Conservation (phyloP, 2,329 filamentous ascomycete species). For the Trichoderma brevicompactum region DNA sequence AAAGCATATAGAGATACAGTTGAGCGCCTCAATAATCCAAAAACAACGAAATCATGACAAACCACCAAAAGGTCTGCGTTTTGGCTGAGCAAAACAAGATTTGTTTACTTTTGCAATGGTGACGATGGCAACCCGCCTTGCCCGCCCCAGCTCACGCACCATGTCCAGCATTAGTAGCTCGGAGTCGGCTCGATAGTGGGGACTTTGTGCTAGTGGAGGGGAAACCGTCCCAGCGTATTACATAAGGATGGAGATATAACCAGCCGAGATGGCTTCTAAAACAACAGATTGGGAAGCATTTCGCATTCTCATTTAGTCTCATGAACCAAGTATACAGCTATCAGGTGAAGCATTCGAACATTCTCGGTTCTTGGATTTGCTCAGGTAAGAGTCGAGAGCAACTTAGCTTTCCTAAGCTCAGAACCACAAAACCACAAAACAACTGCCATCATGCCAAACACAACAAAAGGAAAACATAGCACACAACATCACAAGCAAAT, state of each 20-base stretch:
- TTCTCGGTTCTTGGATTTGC: not conserved
- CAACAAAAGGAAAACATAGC: not conserved
- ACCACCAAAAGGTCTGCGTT: not conserved
- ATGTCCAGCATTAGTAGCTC: not conserved
- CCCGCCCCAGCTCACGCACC: not conserved
- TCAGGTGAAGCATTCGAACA: not conserved
- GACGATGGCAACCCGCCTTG: constrained; percentile 3
- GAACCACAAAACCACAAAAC: not conserved
- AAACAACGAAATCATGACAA: not conserved
- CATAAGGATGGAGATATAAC: constrained; percentile 1
- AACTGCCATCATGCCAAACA: too few relatives aligned
- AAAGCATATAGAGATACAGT: not conserved
- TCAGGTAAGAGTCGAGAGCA: not conserved
- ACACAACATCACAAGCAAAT: not conserved
- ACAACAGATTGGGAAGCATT: not conserved
- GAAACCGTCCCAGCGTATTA: not conserved
- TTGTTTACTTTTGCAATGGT: constrained; percentile 19
- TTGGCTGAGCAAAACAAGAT: not conserved
- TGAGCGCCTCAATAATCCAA: not conserved
- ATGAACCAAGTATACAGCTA: not conserved
- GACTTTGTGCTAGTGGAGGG: not conserved
- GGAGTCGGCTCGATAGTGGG: not conserved
- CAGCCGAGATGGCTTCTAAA: not conserved
- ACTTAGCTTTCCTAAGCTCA: not conserved
- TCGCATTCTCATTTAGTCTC: not conserved